A percentile compares a stretch with the other conserved stretches of the same genome.
phyloP scores from a whole-genome alignment of 2,329 filamentous ascomycete genomes.

The Ceratocystis cacaofunesta region DNA sequence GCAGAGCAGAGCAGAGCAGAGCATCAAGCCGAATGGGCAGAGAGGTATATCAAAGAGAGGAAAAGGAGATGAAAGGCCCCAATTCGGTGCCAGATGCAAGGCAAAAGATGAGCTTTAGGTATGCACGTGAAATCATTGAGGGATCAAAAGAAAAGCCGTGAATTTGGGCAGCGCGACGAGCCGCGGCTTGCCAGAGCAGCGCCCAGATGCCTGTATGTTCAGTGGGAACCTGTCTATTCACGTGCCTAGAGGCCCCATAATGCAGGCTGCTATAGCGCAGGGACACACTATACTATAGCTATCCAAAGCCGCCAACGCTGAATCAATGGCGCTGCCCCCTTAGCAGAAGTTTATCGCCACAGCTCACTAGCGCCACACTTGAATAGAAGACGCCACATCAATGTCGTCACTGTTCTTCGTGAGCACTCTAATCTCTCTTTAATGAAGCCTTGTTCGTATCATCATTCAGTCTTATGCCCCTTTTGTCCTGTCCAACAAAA shows the following conservation, averaged over 20 bases:
- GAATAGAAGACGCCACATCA: background rate
- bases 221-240: too few relatives aligned
- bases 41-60: background rate
- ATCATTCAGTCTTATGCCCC: background rate
- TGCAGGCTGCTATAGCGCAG: background rate
- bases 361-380: background rate
- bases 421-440: background rate
- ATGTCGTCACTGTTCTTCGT: slow-evolving; percentile 1
- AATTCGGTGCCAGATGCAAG: background rate
- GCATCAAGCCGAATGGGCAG: background rate
- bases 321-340: too few relatives aligned
- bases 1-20: background rate
- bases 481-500: background rate
- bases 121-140: slow-evolving; percentile 4
- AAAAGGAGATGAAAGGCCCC: background rate
- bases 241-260: too few relatives aligned
- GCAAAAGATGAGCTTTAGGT: background rate
- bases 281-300: background rate
- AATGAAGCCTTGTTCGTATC: background rate
- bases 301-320: too few relatives aligned
- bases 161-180: background rate
- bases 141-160: background rate
- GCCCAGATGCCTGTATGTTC: background rate
- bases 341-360: background rate
- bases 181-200: background rate